phyloP scores from a whole-genome alignment of 2,329 filamentous ascomycete species.

The Diplodia sapinea region DNA sequence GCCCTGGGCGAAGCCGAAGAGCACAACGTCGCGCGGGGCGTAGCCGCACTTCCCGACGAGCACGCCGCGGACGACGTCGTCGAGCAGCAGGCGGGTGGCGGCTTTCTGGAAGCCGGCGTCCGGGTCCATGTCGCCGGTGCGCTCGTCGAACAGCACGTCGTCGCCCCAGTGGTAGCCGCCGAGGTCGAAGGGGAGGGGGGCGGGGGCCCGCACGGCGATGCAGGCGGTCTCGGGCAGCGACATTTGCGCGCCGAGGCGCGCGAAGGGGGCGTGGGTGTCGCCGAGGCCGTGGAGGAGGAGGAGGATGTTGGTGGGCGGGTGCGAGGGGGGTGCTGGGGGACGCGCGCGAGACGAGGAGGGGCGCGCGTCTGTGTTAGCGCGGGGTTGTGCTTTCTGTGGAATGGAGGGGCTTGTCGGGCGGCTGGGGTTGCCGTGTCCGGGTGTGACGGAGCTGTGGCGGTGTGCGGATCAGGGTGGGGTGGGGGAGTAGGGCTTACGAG shows the following conservation, averaged over 20 bases:
- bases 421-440: neutral
- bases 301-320: conserved; percentile 74
- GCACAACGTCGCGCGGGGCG: conserved; percentile 55
- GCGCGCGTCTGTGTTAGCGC: neutral
- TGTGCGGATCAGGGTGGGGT: conserved; percentile 17
- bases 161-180: conserved; percentile 69
- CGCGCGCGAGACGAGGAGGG: neutral
- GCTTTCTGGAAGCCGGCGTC: conserved; percentile 58
- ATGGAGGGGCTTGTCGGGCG: neutral
- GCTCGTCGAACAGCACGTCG: conserved; percentile 62
- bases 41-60: conserved; percentile 57
- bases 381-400: neutral
- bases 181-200: conserved; percentile 70
- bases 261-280: conserved; percentile 73
- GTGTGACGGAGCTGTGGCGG: conserved; percentile 32
- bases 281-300: conserved; percentile 85
- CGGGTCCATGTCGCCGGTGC: conserved; percentile 58
- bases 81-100: conserved; percentile 49
- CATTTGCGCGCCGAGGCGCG: conserved; percentile 70
- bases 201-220: conserved; percentile 74
- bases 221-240: conserved; percentile 77
- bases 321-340: conserved; percentile 39
- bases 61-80: conserved; percentile 53
- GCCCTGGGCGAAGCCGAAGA: conserved; percentile 64
- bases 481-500: conserved; percentile 47